phyloP scores from a whole-genome alignment of 208 protist species.

The Naegleria fowleri region DNA sequence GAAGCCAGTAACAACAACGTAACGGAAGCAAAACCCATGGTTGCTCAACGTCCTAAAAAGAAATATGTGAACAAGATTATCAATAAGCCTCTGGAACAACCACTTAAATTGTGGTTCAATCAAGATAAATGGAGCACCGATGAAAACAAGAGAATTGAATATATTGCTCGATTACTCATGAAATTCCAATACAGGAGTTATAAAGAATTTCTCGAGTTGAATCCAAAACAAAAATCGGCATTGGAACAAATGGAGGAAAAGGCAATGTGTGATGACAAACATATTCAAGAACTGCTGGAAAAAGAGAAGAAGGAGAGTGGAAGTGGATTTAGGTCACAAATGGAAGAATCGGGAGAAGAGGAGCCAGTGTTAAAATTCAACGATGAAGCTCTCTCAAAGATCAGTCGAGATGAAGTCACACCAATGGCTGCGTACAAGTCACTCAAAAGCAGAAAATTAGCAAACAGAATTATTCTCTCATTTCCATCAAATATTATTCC shows the following conservation, averaged over 20 bases:
- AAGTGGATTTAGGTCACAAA: not conserved
- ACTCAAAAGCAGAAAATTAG: not conserved
- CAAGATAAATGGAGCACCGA: not conserved
- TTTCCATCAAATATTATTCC: not conserved
- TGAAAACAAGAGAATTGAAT: not conserved
- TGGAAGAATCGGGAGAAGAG: not conserved
- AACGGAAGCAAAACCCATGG: not conserved
- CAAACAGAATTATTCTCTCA: not conserved
- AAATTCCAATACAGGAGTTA: slow-evolving; percentile 8
- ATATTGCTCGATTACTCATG: not conserved
- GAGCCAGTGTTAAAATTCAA: not conserved
- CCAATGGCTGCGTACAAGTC: not conserved
- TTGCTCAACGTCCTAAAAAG: not conserved
- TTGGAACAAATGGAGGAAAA: not conserved
- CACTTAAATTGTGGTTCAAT: not conserved
- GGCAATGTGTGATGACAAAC: not conserved
- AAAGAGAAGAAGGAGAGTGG: not conserved
- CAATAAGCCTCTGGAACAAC: not conserved
- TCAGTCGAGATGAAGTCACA: not conserved
- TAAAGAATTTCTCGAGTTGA: not conserved
- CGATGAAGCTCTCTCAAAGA: not conserved
- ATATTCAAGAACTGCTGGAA: not conserved
- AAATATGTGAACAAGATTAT: slow-evolving; percentile 4
- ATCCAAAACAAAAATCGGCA: slow-evolving; percentile 6
- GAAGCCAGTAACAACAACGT: no score